Evolutionary conservation across 2,329 filamentous ascomycete species (phyloP), one percentile per base, ranked within the genome.

Genomic region (Diaporthe citri): DNA sequence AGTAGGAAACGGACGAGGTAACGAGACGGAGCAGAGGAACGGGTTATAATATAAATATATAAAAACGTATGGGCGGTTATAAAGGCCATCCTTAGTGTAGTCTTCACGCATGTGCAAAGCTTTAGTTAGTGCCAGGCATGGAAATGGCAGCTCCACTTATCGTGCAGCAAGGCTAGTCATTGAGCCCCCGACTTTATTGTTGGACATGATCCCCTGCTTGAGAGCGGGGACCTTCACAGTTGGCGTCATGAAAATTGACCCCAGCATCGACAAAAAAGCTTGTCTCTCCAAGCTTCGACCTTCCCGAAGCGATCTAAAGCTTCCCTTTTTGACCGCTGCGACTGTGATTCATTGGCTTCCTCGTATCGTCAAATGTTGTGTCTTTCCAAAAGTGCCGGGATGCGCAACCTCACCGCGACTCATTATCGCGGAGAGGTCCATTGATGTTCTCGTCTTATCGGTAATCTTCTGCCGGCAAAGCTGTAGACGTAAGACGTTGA

Each of bases 361-460:
- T 25, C 46, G 48, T 69, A 41, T 55, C n/a, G 48, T 28, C 4
- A 28, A 39, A 20, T 20, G 31, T 4, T 22, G 48, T 48, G 60
- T 66, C 4, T 31, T 28, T 46, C 62, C n/a, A 36, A 48, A 3
- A 10, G 17, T 51, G 62, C 62, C 31, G 62, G 43, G 62, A 36
- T 67, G 62, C 43, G 31, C 6, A 39, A 39, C 22, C 22, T 36
- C 28, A 22, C 12, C 43, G 31, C 13, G 43, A 25, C 31, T 36
- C 31, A 36, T 67, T 25, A 52, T 67, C 22, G 62, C 28, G 46
- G 7, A 36, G 43, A 67, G 20, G 8, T 20, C 5, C 64, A 67
- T 48, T 52, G 22, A 39, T 52, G 31, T 52, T 67, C 64, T 67
- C 46, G 13, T 67, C 64, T 67, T 67, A 69, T 55, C 64, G 13